Evolutionary conservation across 345 rosid species (phyloP).

Genomic region (Populus tremula): DNA sequence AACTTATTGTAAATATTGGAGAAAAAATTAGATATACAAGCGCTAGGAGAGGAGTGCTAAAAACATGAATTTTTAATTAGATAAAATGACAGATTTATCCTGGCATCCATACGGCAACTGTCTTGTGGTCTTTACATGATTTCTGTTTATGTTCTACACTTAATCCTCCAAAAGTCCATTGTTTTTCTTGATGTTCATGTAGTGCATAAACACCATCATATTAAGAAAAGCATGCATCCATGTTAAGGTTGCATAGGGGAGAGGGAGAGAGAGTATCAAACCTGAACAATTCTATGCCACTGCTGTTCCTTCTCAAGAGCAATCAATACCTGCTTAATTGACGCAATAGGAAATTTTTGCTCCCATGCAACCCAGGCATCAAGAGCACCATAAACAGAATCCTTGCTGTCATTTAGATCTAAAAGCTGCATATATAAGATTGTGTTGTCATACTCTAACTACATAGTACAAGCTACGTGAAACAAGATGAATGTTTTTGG

Average conservation of each 20-base stretch:
- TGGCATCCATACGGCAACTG: neutral
- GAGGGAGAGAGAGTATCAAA: slow-evolving; percentile 13
- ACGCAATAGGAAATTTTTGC: slow-evolving; percentile 70
- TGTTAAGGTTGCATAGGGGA: neutral
- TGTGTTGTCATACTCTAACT: neutral
- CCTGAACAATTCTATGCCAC: slow-evolving; percentile 92
- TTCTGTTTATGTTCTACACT: neutral
- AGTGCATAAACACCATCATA: neutral
- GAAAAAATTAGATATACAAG: neutral
- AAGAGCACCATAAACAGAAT: slow-evolving; percentile 80
- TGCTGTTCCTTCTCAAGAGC: slow-evolving; percentile 79
- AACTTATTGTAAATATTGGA: too few species aligned
- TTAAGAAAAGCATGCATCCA: neutral
- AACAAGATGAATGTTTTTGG: neutral
- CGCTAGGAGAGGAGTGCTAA: neutral
- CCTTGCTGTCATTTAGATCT: slow-evolving; percentile 72
- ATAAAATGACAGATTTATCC: neutral
- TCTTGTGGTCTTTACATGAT: neutral
- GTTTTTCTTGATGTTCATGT: neutral
- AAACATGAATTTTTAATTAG: neutral
- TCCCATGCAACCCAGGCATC: slow-evolving; percentile 99
- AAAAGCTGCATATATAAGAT: slow-evolving; percentile 49
- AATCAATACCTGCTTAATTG: slow-evolving; percentile 62
- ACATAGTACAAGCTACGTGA: neutral
- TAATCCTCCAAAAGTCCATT: neutral